phyloP scores from a whole-genome alignment of 805 yeast species.

The Nakazawaea ernobii region DNA sequence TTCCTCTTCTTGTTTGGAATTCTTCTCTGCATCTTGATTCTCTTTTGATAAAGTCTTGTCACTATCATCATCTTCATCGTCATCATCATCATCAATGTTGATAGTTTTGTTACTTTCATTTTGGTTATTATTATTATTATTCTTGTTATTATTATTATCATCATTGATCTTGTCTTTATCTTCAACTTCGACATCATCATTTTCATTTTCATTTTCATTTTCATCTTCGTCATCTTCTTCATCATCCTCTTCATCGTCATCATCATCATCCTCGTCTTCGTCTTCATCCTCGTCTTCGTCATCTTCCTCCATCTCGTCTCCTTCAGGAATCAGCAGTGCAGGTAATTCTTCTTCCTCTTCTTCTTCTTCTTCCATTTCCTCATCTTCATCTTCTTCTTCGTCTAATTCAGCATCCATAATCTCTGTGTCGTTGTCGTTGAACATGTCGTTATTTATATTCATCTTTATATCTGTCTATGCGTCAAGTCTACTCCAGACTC shows the following conservation, averaged over 20 bases:
- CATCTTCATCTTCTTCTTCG: conserved; percentile 19
- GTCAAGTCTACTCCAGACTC: too few relatives aligned
- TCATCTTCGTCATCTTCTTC: conserved; percentile 21
- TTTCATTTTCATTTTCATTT: conserved; percentile 19
- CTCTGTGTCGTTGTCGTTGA: conserved; percentile 9
- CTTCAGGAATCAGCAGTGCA: conserved; percentile 20
- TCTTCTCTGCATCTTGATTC: not conserved
- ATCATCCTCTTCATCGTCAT: conserved; percentile 23
- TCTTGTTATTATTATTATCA: conserved; percentile 18
- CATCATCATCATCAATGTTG: too few relatives aligned
- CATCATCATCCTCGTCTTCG: conserved; percentile 24
- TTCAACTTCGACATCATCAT: conserved; percentile 18
- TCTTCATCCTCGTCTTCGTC: conserved; percentile 21
- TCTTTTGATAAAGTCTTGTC: conserved; percentile 3
- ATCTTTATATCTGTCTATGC: not conserved
- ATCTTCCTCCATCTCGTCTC: conserved; percentile 20
- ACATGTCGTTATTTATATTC: conserved; percentile 2
- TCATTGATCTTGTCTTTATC: conserved; percentile 16
- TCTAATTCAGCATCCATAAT: conserved; percentile 11
- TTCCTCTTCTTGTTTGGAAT: not conserved
- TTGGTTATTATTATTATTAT: too few relatives aligned
- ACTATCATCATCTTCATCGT: conserved; percentile 15
- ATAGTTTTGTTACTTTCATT: too few relatives aligned
- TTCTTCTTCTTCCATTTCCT: conserved; percentile 16
- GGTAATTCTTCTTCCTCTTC: conserved; percentile 21